These are phyloP conservation scores for Penicillium nordicum DNA, from an alignment of 2,329 filamentous ascomycete species.

Conservation along the genomic window DNA sequence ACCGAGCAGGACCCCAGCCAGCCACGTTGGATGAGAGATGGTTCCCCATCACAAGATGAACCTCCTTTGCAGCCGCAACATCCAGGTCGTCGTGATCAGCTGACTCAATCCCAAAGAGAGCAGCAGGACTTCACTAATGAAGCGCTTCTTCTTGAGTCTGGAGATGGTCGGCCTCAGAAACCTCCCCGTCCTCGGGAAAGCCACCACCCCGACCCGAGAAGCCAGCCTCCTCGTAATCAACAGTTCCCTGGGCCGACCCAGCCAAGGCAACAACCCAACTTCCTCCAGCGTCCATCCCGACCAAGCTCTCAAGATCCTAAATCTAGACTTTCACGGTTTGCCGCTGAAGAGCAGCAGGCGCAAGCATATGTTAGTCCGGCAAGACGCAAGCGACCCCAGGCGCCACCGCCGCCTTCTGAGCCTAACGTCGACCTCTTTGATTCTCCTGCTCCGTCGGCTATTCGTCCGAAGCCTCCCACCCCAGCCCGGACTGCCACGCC, in stretches of 20 bases:
- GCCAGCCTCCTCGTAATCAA: conserved; percentile 21
- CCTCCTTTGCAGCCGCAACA: conserved; percentile 14
- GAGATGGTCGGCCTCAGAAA: conserved; percentile 27
- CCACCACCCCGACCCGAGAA: conserved; percentile 19
- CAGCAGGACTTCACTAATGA: conserved; percentile 58
- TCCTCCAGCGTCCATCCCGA: conserved; percentile 52
- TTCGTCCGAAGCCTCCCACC: conserved; percentile 32
- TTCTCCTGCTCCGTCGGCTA: conserved; percentile 28
- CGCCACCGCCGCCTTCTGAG: conserved; percentile 43
- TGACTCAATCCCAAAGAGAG: conserved; percentile 15
- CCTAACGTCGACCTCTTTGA: conserved; percentile 65
- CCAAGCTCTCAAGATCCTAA: conserved; percentile 51
- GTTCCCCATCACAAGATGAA: conserved; percentile 38
- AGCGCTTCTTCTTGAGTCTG: conserved; percentile 36
- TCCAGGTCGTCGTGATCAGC: conserved; percentile 21
- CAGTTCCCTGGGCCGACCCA: conserved; percentile 23
- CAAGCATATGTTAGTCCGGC: conserved; percentile 86
- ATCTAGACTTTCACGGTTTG: conserved; percentile 66
- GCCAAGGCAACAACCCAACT: conserved; percentile 42
- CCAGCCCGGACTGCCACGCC: conserved; percentile 38
- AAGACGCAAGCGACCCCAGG: conserved; percentile 63
- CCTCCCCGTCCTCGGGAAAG: conserved; percentile 25
- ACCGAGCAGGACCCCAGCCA: conserved; percentile 70
- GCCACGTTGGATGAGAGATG: conserved; percentile 93
- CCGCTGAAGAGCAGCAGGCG: conserved; percentile 73